phyloP scores from a whole-genome alignment of 345 rosid genomes.

The Eucalyptus melliodora region DNA sequence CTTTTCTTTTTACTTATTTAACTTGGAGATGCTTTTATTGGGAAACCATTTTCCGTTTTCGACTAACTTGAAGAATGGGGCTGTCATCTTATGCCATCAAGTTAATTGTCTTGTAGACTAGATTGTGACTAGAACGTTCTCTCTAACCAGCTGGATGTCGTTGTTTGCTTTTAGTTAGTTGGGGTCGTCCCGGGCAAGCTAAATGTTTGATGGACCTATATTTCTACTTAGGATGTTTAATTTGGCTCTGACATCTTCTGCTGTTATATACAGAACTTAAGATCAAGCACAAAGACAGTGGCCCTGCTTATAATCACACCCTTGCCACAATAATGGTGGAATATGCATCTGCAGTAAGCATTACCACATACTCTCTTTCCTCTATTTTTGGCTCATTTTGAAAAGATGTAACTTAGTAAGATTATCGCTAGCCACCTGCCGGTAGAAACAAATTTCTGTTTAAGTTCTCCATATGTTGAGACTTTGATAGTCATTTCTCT shows the following conservation, averaged over 20 bases:
- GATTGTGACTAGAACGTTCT: neutral
- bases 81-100: neutral
- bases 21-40: neutral
- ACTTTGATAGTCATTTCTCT: neutral
- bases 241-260: neutral
- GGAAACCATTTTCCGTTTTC: neutral
- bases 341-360: conserved; percentile 93
- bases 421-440: neutral
- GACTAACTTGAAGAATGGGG: neutral
- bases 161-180: neutral
- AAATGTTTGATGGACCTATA: too few species aligned
- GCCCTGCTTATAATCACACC: conserved; percentile 63
- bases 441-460: neutral
- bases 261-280: conserved; percentile 29
- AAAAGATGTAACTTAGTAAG: neutral
- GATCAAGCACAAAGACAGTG: conserved; percentile 22
- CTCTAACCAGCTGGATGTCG: neutral
- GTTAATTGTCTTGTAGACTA: neutral
- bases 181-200: too few species aligned
- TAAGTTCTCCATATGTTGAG: neutral
- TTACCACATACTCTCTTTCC: neutral
- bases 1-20: neutral
- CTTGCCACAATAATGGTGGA: conserved; percentile 77
- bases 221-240: neutral
- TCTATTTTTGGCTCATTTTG: neutral